A percentile compares a stretch with the other conserved stretches of the same genome.
Evolutionary conservation across 129 eudicot genomes (phyloP).

Genomic region (Rutidosis leptorrhynchoides): DNA sequence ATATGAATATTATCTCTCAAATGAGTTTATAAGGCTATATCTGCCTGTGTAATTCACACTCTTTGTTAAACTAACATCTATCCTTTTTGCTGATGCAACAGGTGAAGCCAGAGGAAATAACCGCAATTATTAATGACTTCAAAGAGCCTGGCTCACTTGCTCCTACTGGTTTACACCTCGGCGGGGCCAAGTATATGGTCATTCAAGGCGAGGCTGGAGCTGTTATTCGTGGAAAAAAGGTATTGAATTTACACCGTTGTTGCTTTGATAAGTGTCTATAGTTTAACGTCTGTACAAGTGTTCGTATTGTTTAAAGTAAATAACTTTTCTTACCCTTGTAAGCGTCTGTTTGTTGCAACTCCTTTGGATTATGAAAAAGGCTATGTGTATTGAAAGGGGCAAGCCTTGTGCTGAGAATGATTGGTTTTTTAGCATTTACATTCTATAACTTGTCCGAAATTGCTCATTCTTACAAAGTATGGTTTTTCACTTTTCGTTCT

Average conservation of each 20-base stretch:
- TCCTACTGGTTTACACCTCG: slow-evolving; percentile 85
- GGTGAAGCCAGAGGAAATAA: slow-evolving; percentile 81
- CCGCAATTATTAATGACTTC: slow-evolving; percentile 65
- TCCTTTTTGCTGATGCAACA: slow-evolving; percentile 28
- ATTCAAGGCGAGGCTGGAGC: slow-evolving; percentile 90
- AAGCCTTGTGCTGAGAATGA: background rate
- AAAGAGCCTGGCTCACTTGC: slow-evolving; percentile 81
- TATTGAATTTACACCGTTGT: slow-evolving; percentile 13
- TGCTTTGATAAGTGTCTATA: background rate
- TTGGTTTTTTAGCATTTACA: background rate
- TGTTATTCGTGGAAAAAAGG: slow-evolving; percentile 93
- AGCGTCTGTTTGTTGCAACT: slow-evolving; percentile 11
- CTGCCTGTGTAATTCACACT: background rate
- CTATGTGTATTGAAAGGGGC: background rate
- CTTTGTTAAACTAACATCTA: slow-evolving; percentile 19
- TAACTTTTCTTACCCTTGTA: background rate
- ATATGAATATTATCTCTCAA: background rate
- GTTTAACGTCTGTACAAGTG: background rate
- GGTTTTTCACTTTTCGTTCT: background rate
- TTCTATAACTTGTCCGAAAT: background rate
- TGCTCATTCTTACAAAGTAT: background rate
- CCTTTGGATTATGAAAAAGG: background rate
- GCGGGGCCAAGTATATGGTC: slow-evolving; percentile 87
- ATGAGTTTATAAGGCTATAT: background rate
- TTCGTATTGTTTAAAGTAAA: background rate